Conservation (phyloP, 257 asterid genomes). For the Solanum virginianum region DNA sequence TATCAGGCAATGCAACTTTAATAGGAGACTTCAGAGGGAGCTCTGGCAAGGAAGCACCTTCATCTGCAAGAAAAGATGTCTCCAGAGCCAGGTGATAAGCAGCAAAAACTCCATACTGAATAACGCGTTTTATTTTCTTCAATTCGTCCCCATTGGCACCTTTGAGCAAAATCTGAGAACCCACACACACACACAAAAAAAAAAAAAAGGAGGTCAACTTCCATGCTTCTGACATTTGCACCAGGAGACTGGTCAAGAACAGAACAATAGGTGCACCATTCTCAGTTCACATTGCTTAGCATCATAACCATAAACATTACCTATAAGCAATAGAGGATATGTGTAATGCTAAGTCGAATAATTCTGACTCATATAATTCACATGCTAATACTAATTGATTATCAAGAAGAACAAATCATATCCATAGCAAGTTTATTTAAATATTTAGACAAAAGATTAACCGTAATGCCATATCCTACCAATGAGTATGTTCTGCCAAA, state of each 20-base stretch:
- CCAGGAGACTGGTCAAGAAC: neutral
- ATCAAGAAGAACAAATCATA: neutral
- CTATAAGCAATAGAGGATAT: neutral
- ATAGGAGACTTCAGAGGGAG: conserved; percentile 64
- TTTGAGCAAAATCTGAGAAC: conserved; percentile 66
- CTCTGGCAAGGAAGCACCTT: conserved; percentile 89
- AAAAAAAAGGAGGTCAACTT: neutral
- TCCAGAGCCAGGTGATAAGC: conserved; percentile 97
- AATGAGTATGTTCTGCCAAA: neutral
- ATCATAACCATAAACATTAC: neutral
- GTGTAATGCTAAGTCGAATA: neutral
- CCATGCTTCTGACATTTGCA: neutral
- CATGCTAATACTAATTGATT: neutral
- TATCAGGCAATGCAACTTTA: conserved; percentile 69
- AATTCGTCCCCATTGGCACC: conserved; percentile 83
- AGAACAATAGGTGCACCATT: neutral
- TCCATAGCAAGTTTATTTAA: neutral
- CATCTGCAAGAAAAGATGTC: conserved; percentile 97
- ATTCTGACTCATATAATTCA: neutral
- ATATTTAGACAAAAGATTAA: neutral
- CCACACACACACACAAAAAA: neutral
- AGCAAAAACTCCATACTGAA: conserved; percentile 91
- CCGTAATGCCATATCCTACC: neutral
- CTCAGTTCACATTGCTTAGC: neutral
- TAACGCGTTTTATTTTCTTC: conserved; percentile 86